Base-by-base conservation (phyloP, 129 eudicot species). In the Logfia minima region DNA sequence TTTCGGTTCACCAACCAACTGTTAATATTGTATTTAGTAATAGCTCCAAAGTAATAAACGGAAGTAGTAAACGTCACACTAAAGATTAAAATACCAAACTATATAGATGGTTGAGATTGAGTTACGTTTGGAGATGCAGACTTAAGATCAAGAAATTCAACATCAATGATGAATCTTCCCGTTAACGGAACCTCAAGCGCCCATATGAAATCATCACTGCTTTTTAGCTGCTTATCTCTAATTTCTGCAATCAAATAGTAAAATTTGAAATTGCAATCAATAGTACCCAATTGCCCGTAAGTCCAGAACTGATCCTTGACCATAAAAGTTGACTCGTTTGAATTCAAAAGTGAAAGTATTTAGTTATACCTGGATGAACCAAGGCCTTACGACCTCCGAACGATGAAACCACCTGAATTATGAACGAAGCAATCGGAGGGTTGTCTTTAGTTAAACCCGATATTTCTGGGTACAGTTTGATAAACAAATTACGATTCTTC, bases 141-240 rank as follows among this genome's bases (percentile, higher is more conserved):
- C 85, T 94, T 94, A 37, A 95, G 80, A 85, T 95, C 99, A 79
- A 90, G 92, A 79, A 95, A 95, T 74, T 95, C 99, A 76, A 95
- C 89, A 79, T 92, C 99, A 34, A 95, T 92, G 83, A 95, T 92
- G 84, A 95, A 86, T 71, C 87, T 95, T 52, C 97, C 99, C 1
- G 91, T 83, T 56, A 89, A 80, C 2, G 94, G 99, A 62, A 85
- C 87, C 73, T 95, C 96, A 68, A 95, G 81, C 10, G 91, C 85
- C 99, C 99, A 95, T 70, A 91, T 85, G 53, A 95, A 95, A 84
- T 88, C 97, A 61, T 92, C 99, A 71, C 81, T 91, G 83, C 56
- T 86, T 84, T 89, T 91, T 61, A 95, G 81, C 86, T 80, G 89
- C 83, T 86, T 92, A 82, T 95, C 97, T 72, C 68, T 88, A 80